A percentile compares a stretch with the other conserved stretches of the same genome.
phyloP scores from a whole-genome alignment of 1,284 basidiomycete species.

The Vanrija humicola region DNA sequence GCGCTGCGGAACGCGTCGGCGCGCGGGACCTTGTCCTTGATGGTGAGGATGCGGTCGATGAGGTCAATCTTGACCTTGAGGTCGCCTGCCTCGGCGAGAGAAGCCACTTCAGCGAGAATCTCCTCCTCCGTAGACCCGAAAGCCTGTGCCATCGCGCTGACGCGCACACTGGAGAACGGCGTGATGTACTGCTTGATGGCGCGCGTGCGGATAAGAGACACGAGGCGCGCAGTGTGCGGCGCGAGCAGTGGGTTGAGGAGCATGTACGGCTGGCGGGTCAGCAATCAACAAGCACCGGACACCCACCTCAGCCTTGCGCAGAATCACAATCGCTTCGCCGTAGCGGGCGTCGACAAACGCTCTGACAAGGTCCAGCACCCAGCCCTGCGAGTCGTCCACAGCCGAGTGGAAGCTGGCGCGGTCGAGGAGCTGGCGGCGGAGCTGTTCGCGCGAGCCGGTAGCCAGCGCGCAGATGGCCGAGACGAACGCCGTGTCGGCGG shows the following conservation, averaged over 20 bases:
- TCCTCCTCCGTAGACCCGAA: slow-evolving; percentile 22
- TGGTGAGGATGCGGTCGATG: slow-evolving; percentile 34
- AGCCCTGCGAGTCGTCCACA: slow-evolving; percentile 32
- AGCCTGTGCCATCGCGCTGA: slow-evolving; percentile 34
- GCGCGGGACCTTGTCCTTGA: slow-evolving; percentile 25
- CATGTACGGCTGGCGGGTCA: slow-evolving; percentile 23
- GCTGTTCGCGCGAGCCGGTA: slow-evolving; percentile 22
- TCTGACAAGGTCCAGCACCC: slow-evolving; percentile 36
- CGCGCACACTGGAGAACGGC: slow-evolving; percentile 35
- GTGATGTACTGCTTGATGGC: slow-evolving; percentile 41
- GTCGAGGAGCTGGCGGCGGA: slow-evolving; percentile 32
- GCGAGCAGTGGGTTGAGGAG: slow-evolving; percentile 30
- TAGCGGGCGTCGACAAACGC: slow-evolving; percentile 39
- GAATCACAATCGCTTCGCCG: slow-evolving; percentile 25
- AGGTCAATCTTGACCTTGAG: slow-evolving; percentile 40
- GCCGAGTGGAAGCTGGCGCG: slow-evolving; percentile 28
- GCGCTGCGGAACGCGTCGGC: slow-evolving; percentile 26
- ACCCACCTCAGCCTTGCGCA: slow-evolving; percentile 27
- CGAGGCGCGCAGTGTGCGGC: slow-evolving; percentile 15
- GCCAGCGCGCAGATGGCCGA: slow-evolving; percentile 33
- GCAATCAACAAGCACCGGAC: not conserved
- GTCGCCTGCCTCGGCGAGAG: slow-evolving; percentile 22
- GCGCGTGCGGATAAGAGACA: slow-evolving; percentile 28
- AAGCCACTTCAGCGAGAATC: slow-evolving; percentile 29
- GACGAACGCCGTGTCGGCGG: slow-evolving; percentile 33